These are phyloP conservation scores for Chytridium lagenaria DNA, from an alignment of 371 early-diverging fungal species.

Conservation along the genomic window DNA sequence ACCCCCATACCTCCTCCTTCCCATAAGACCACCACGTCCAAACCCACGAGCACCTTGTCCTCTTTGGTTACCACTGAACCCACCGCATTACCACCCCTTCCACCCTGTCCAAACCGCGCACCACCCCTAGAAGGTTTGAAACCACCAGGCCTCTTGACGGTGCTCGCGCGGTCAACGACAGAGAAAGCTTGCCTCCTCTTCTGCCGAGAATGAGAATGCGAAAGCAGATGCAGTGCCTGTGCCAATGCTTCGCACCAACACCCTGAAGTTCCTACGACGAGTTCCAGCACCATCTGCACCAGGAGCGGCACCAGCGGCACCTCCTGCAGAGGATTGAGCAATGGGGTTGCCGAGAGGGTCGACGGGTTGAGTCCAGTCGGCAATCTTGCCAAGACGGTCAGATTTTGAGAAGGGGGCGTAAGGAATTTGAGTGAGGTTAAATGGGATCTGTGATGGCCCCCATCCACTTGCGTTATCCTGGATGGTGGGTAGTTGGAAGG, in stretches of 20 bases:
- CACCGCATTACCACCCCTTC: conserved; percentile 51
- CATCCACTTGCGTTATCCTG: conserved; percentile 51
- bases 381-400: conserved; percentile 92
- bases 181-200: conserved; percentile 96
- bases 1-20: conserved; percentile 33
- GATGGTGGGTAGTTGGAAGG: conserved; percentile 44
- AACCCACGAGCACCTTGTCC: conserved; percentile 49
- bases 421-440: conserved; percentile 65
- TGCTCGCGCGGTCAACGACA: conserved; percentile 87
- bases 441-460: conserved; percentile 49
- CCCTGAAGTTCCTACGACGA: conserved; percentile 24
- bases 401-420: conserved; percentile 95
- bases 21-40: conserved; percentile 33
- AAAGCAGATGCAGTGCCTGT: conserved; percentile 86
- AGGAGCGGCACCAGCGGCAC: conserved; percentile 6
- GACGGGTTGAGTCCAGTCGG: conserved; percentile 87
- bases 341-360: conserved; percentile 42
- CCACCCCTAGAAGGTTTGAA: conserved; percentile 55
- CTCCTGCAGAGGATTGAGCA: conserved; percentile 26
- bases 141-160: conserved; percentile 58
- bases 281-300: conserved; percentile 24
- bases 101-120: conserved; percentile 20
- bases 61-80: conserved; percentile 38
- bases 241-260: conserved; percentile 72
- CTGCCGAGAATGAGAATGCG: conserved; percentile 81